These are phyloP conservation scores for Pseudofabraea citricarpa DNA, from an alignment of 2,329 filamentous ascomycete genomes.

Conservation along the genomic window DNA sequence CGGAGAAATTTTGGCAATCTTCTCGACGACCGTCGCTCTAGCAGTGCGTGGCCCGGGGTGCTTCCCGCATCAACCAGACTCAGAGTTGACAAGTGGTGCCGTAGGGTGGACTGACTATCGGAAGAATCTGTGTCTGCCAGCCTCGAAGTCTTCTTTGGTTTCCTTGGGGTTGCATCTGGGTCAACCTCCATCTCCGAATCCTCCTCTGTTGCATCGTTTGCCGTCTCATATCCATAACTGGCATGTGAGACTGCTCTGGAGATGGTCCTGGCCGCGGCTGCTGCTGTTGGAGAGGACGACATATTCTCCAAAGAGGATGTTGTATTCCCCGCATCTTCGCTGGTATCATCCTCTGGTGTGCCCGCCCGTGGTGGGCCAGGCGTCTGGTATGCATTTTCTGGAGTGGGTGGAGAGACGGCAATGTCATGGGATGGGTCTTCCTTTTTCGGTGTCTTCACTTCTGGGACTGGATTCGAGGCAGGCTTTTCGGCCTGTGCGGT, in stretches of 20 bases:
- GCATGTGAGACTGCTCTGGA: slow-evolving; percentile 47
- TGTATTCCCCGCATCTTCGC: slow-evolving; percentile 29
- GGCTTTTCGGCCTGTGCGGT: slow-evolving; percentile 5
- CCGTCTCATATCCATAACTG: slow-evolving; percentile 20
- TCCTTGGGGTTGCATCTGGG: slow-evolving; percentile 20
- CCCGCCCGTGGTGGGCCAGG: slow-evolving; percentile 11
- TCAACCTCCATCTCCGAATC: slow-evolving; percentile 14
- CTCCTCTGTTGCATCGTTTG: slow-evolving; percentile 6
- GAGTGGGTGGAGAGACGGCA: slow-evolving; percentile 18
- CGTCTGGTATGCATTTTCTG: slow-evolving; percentile 22
- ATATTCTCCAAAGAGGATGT: slow-evolving; percentile 49
- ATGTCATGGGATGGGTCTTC: neutral
- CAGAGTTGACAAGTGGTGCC: slow-evolving; percentile 29
- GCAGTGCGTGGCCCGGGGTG: slow-evolving; percentile 41
- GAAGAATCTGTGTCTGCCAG: slow-evolving; percentile 9
- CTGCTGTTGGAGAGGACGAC: slow-evolving; percentile 52
- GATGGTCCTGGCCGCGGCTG: slow-evolving; percentile 47
- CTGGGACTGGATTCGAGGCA: slow-evolving; percentile 1
- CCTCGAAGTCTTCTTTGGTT: slow-evolving; percentile 9
- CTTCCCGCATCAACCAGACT: slow-evolving; percentile 36
- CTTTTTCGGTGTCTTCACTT: slow-evolving; percentile 1
- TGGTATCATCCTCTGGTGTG: slow-evolving; percentile 10
- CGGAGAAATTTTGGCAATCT: slow-evolving; percentile 52
- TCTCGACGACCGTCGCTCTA: slow-evolving; percentile 29
- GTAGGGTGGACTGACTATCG: slow-evolving; percentile 20